These are phyloP conservation scores for Alternaria hordeiaustralica DNA, from an alignment of 2,329 filamentous ascomycete species.

Conservation along the genomic window DNA sequence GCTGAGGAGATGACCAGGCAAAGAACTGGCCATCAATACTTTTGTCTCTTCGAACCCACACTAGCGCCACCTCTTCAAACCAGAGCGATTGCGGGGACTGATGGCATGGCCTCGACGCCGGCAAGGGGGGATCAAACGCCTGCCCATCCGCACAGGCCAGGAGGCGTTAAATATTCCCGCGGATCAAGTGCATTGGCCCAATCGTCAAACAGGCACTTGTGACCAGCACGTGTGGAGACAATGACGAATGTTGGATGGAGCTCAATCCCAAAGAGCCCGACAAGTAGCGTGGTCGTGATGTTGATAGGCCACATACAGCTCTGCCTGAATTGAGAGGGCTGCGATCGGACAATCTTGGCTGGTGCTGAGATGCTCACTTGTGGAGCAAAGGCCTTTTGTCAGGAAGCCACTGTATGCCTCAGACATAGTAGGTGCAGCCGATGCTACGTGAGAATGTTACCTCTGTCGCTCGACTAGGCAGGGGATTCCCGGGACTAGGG, in stretches of 20 bases:
- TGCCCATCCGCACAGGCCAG: neutral
- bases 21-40: neutral
- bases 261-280: neutral
- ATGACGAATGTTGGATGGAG: neutral
- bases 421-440: neutral
- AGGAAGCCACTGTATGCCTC: neutral
- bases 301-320: neutral
- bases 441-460: neutral
- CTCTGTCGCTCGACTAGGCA: neutral
- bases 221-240: neutral
- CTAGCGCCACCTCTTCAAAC: neutral
- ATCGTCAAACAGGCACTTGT: neutral
- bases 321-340: neutral
- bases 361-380: neutral
- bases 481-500: neutral
- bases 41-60: neutral
- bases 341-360: neutral
- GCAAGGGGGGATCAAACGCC: too few relatives aligned
- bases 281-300: neutral
- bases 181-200: neutral
- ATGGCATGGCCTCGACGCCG: too few relatives aligned
- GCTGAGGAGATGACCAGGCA: neutral
- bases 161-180: too few relatives aligned
- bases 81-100: neutral
- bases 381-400: neutral